phyloP scores from a whole-genome alignment of 2,329 filamentous ascomycete species.

The Chrysosporium keratinophilum region DNA sequence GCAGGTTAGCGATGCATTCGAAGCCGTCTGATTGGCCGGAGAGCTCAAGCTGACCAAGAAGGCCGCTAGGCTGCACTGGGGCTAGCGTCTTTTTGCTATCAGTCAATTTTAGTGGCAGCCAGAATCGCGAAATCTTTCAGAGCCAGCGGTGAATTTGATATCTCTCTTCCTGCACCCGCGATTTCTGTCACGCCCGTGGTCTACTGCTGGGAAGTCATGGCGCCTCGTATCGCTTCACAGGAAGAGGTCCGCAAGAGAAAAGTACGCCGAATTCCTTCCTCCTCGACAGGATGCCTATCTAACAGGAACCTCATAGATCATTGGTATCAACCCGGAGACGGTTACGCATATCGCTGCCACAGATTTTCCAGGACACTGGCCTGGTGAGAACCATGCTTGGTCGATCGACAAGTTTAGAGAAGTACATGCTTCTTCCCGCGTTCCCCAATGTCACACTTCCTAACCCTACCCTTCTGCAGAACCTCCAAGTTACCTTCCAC shows the following conservation, averaged over 20 bases:
- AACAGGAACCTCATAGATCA: slow-evolving; percentile 47
- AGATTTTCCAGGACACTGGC: slow-evolving; percentile 85
- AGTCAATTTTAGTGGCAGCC: slow-evolving; percentile 2
- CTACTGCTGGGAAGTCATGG: slow-evolving; percentile 24
- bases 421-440: slow-evolving; percentile 35
- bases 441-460: slow-evolving; percentile 30
- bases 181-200: background rate
- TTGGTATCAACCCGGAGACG: slow-evolving; percentile 80
- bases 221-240: slow-evolving; percentile 33
- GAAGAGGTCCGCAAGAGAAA: slow-evolving; percentile 37
- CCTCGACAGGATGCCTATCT: background rate
- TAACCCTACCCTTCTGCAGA: slow-evolving; percentile 30
- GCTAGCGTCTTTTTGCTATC: background rate
- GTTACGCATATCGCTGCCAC: slow-evolving; percentile 80
- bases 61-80: background rate
- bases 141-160: background rate
- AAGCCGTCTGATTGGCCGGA: slow-evolving; percentile 5
- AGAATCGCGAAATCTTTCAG: background rate
- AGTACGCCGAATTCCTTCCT: slow-evolving; percentile 21
- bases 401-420: slow-evolving; percentile 60
- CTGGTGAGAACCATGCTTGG: slow-evolving; percentile 78
- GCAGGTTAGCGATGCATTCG: background rate
- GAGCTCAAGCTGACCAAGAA: background rate
- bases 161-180: background rate
- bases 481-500: slow-evolving; percentile 71